Percentiles rank a stretch among this genome's conserved stretches.
phyloP scores from a whole-genome alignment of 306 rosid species.

The Lablab purpureus region DNA sequence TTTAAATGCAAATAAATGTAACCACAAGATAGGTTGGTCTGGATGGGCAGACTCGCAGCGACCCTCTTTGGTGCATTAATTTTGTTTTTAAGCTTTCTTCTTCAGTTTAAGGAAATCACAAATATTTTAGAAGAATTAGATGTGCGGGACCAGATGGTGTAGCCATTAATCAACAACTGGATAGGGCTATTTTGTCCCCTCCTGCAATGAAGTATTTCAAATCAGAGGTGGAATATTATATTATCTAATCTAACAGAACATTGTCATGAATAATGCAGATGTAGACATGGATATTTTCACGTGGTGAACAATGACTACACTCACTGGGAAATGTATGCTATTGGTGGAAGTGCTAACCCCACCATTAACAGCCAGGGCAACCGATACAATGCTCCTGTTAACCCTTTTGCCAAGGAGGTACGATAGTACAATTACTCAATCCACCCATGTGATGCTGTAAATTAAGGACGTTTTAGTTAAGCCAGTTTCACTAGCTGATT shows the following conservation, averaged over 20 bases:
- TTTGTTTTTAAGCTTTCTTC: conserved; percentile 19
- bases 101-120: conserved; percentile 21
- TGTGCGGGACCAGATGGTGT: conserved; percentile 29
- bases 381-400: conserved; percentile 86
- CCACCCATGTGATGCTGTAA: conserved; percentile 8
- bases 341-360: conserved; percentile 95
- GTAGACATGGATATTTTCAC: conserved; percentile 97
- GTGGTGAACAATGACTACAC: conserved; percentile 99
- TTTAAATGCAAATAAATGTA: conserved; percentile 41
- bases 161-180: conserved; percentile 23
- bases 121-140: conserved; percentile 19
- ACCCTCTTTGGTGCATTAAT: conserved; percentile 41
- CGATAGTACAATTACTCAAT: background rate
- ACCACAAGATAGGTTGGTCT: conserved; percentile 37
- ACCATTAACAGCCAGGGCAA: conserved; percentile 99
- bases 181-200: conserved; percentile 16
- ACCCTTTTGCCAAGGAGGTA: conserved; percentile 97
- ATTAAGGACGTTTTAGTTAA: conserved; percentile 21
- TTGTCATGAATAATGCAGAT: conserved; percentile 63
- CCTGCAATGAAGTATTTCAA: conserved; percentile 19
- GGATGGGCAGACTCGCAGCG: conserved; percentile 33
- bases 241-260: conserved; percentile 39
- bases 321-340: conserved; percentile 99
- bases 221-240: background rate
- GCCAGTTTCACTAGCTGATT: conserved; percentile 16